phyloP scores from a whole-genome alignment of 768 basidiomycete genomes.

The Rhodotorula graminis region DNA sequence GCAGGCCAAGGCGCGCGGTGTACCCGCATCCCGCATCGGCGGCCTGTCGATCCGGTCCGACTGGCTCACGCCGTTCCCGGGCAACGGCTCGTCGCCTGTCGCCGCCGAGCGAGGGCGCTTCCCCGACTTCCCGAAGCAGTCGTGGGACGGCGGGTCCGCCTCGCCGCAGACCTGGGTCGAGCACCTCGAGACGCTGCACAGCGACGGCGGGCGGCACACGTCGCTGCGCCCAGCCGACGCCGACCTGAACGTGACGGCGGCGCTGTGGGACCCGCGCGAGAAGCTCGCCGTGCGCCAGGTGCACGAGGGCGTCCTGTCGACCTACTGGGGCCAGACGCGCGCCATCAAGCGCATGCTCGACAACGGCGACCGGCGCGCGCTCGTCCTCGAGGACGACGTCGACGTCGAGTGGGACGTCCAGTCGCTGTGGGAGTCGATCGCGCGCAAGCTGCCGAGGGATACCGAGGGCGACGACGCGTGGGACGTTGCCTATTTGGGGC shows the following conservation, averaged over 20 bases:
- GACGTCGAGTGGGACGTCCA: constrained; percentile 44
- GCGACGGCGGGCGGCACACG: background rate
- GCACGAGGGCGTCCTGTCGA: constrained; percentile 36
- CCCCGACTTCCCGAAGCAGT: background rate
- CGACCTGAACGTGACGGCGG: constrained; percentile 18
- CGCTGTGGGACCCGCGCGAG: constrained; percentile 39
- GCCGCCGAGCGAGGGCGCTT: constrained; percentile 13
- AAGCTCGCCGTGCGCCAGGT: constrained; percentile 36
- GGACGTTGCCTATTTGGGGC: constrained; percentile 40
- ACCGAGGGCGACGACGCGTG: constrained; percentile 13
- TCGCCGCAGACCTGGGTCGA: constrained; percentile 33
- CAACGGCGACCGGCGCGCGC: constrained; percentile 38
- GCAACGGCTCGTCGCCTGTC: background rate
- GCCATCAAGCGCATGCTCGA: constrained; percentile 37
- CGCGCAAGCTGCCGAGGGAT: constrained; percentile 22
- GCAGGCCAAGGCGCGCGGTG: constrained; percentile 6
- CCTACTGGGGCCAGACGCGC: constrained; percentile 42
- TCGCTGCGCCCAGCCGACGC: constrained; percentile 8
- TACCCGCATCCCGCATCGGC: constrained; percentile 3
- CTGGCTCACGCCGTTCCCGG: constrained; percentile 24
- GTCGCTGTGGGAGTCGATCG: constrained; percentile 35
- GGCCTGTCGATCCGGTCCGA: constrained; percentile 2
- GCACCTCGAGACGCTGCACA: constrained; percentile 35
- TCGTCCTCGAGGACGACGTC: constrained; percentile 44
- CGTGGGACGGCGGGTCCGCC: background rate